phyloP scores from a whole-genome alignment of 176 grass and related monocot genomes.

The Panicum miliaceum region DNA sequence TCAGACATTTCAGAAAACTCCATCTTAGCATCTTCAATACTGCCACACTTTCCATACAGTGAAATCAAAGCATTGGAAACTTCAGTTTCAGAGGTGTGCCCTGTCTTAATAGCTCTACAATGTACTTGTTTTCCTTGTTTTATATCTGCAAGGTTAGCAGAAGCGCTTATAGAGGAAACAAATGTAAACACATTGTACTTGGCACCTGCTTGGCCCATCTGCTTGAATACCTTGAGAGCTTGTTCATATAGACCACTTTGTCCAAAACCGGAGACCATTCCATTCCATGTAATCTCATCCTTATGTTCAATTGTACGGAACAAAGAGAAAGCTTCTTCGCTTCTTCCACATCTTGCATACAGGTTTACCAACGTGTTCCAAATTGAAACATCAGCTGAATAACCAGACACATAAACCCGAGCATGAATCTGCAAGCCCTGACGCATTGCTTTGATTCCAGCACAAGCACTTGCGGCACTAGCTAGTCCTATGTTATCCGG shows the following conservation, averaged over 20 bases:
- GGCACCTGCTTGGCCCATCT: conserved; percentile 62
- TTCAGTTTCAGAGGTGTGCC: conserved; percentile 62
- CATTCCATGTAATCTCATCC: conserved; percentile 78
- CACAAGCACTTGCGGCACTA: conserved; percentile 56
- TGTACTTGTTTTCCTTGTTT: conserved; percentile 86
- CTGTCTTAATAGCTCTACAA: conserved; percentile 65
- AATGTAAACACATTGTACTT: conserved; percentile 67
- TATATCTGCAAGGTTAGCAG: conserved; percentile 70
- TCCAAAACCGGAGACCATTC: conserved; percentile 70
- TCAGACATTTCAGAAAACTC: conserved; percentile 57
- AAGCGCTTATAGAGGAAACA: conserved; percentile 67
- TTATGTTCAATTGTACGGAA: conserved; percentile 55
- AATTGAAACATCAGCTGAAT: conserved; percentile 66
- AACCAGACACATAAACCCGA: conserved; percentile 60
- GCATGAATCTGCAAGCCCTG: conserved; percentile 66
- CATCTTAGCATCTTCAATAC: conserved; percentile 70
- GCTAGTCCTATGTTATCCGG: conserved; percentile 74
- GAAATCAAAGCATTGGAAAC: conserved; percentile 76
- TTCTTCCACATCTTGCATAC: conserved; percentile 75
- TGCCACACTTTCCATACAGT: conserved; percentile 75
- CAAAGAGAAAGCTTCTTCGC: conserved; percentile 56
- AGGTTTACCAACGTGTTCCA: conserved; percentile 69
- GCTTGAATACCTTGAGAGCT: conserved; percentile 60
- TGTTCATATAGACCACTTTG: conserved; percentile 72
- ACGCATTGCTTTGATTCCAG: conserved; percentile 68